Conservation (phyloP, 306 rosid genomes). For the Dalbergia cultrata region DNA sequence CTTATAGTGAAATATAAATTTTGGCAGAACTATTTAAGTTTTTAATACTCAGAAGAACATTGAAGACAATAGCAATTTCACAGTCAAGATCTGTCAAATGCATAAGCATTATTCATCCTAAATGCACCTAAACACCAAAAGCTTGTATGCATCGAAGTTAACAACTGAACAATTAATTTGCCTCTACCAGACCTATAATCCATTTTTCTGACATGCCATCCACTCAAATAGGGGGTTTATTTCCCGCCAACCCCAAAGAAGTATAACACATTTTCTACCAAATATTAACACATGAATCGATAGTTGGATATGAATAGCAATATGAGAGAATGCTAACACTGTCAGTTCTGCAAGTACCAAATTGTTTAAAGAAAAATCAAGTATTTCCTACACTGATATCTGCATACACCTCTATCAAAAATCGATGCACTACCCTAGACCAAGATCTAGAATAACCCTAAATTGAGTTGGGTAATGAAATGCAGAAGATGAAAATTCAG, state of each 20-base stretch:
- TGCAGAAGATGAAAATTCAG: background rate
- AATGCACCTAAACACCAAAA: slow-evolving; percentile 31
- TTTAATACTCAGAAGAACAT: slow-evolving; percentile 2
- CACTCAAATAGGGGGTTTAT: slow-evolving; percentile 9
- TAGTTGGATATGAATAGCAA: slow-evolving; percentile 15
- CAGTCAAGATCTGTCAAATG: slow-evolving; percentile 32
- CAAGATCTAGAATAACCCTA: slow-evolving; percentile 6
- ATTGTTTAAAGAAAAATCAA: background rate
- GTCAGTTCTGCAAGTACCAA: background rate
- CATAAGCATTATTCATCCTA: slow-evolving; percentile 3
- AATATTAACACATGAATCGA: background rate
- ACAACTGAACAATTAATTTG: slow-evolving; percentile 12
- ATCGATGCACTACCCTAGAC: background rate
- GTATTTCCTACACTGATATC: slow-evolving; percentile 17
- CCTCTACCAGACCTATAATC: slow-evolving; percentile 4
- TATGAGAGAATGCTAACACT: background rate
- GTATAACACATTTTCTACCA: slow-evolving; percentile 25
- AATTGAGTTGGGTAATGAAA: background rate
- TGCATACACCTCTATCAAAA: background rate
- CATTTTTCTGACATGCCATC: slow-evolving; percentile 13
- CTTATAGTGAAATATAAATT: background rate
- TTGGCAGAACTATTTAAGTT: background rate
- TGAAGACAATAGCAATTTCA: slow-evolving; percentile 5
- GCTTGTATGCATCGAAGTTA: background rate
- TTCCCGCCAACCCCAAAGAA: slow-evolving; percentile 1